Evolutionary conservation across 2,329 filamentous ascomycete species (phyloP).

Genomic region (Epicoccum nigrum): DNA sequence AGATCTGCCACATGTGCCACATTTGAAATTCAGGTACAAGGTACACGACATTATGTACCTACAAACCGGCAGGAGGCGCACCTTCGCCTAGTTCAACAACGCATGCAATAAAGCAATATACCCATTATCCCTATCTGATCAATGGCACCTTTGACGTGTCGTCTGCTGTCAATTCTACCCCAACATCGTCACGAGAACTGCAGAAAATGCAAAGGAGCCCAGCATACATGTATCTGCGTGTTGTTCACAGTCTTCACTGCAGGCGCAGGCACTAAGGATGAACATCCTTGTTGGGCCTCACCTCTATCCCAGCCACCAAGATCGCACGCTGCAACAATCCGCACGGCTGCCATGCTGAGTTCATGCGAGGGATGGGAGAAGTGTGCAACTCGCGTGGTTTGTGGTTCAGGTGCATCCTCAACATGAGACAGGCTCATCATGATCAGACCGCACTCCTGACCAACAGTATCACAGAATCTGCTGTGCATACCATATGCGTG

Average conservation of each 20-base stretch:
- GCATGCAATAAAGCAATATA: constrained; percentile 21
- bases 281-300: constrained; percentile 34
- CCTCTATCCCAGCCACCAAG: constrained; percentile 32
- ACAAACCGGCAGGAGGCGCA: not conserved
- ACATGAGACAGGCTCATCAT: constrained; percentile 23
- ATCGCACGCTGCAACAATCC: constrained; percentile 21
- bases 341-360: constrained; percentile 14
- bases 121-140: constrained; percentile 11
- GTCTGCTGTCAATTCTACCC: constrained; percentile 17
- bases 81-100: constrained; percentile 18
- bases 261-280: constrained; percentile 42
- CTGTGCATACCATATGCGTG: constrained; percentile 27
- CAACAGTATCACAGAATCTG: constrained; percentile 30
- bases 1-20: constrained; percentile 32
- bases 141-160: constrained; percentile 19
- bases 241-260: constrained; percentile 29
- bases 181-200: constrained; percentile 22
- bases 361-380: constrained; percentile 20
- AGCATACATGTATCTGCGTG: constrained; percentile 24
- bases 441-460: constrained; percentile 17
- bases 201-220: constrained; percentile 13
- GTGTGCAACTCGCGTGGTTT: constrained; percentile 8
- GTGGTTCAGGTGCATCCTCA: constrained; percentile 13
- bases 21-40: constrained; percentile 15
- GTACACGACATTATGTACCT: not conserved